These are phyloP conservation scores for Apiotrichum mycotoxinovorans DNA, from an alignment of 1,284 basidiomycete species.

Conservation along the genomic window DNA sequence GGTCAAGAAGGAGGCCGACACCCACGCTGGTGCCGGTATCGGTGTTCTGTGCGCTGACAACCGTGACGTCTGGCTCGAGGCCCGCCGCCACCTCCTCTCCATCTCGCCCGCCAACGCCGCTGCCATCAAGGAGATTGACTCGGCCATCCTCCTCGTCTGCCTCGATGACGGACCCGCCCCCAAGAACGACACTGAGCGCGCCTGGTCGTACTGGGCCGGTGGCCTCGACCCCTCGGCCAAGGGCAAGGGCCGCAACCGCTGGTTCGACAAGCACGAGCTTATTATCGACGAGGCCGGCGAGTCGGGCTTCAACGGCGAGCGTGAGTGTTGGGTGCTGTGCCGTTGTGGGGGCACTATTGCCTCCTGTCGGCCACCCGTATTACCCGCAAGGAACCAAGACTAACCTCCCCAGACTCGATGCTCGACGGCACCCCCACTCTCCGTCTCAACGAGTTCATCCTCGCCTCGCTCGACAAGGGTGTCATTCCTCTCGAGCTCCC, in stretches of 20 bases:
- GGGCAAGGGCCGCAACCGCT: slow-evolving; percentile 72
- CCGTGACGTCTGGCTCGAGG: slow-evolving; percentile 85
- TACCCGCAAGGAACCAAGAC: too few relatives aligned
- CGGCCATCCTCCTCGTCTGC: slow-evolving; percentile 79
- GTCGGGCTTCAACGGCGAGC: slow-evolving; percentile 72
- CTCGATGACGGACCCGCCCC: slow-evolving; percentile 61
- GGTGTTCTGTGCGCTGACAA: slow-evolving; percentile 85
- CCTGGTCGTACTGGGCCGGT: slow-evolving; percentile 85
- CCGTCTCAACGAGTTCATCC: slow-evolving; percentile 89
- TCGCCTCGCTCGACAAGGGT: slow-evolving; percentile 71
- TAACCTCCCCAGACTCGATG: slow-evolving; percentile 47
- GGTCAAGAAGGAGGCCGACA: slow-evolving; percentile 67
- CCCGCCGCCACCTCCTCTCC: slow-evolving; percentile 64
- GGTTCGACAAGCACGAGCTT: slow-evolving; percentile 96
- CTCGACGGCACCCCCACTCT: slow-evolving; percentile 89
- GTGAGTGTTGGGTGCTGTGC: slow-evolving; percentile 31
- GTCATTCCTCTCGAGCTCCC: slow-evolving; percentile 65
- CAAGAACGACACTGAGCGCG: slow-evolving; percentile 61
- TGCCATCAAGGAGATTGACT: slow-evolving; percentile 76
- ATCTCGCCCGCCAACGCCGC: slow-evolving; percentile 65
- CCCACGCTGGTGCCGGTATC: slow-evolving; percentile 59
- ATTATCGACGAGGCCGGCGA: slow-evolving; percentile 91
- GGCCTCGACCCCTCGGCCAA: slow-evolving; percentile 51
- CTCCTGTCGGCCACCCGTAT: too few relatives aligned
- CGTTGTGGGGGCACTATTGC: too few relatives aligned